Conservation (phyloP, 331 rosid genomes). For the Rhamnella rubrinervis region DNA sequence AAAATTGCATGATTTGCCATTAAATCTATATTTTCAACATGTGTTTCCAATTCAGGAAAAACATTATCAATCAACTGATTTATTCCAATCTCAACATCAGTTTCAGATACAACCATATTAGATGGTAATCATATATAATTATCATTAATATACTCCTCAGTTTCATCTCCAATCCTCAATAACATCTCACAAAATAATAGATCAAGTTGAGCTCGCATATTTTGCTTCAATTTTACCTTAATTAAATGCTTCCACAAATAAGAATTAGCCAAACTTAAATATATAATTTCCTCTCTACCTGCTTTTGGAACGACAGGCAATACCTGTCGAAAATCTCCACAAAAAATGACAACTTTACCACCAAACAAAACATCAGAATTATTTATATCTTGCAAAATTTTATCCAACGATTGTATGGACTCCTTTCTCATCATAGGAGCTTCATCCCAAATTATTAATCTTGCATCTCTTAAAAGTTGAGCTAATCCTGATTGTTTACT, state of each 20-base stretch:
- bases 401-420: neutral
- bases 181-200: neutral
- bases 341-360: neutral
- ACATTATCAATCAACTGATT: neutral
- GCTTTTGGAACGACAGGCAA: constrained; percentile 6
- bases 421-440: neutral
- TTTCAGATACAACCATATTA: neutral
- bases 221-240: neutral
- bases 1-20: constrained; percentile 4
- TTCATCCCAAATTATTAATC: too few species aligned
- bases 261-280: constrained; percentile 2
- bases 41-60: neutral
- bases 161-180: neutral
- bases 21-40: neutral
- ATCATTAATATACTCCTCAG: neutral
- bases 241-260: neutral
- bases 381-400: neutral
- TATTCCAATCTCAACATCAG: neutral
- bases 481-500: too few species aligned
- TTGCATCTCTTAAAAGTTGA: too few species aligned
- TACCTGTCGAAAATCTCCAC: constrained; percentile 13
- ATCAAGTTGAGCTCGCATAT: constrained; percentile 2
- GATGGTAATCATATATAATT: neutral
- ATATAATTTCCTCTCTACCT: neutral
- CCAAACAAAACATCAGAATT: too few species aligned